Percentiles rank a stretch among this genome's conserved stretches.
These are phyloP conservation scores for Crocinoboletus sp. DNA, from an alignment of 1,284 basidiomycete genomes.

Conservation along the genomic window DNA sequence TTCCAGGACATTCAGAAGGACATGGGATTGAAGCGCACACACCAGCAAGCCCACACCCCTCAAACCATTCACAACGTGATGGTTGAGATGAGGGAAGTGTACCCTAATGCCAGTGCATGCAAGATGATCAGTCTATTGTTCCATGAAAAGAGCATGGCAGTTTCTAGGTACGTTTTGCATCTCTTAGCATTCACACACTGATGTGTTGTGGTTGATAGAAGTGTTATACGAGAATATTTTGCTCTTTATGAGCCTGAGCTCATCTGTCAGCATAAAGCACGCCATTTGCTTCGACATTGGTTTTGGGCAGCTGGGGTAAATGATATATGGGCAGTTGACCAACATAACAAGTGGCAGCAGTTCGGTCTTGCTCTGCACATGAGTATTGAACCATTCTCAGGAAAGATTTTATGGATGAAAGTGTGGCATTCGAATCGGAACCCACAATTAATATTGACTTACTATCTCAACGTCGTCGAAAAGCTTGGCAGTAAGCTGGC, in stretches of 20 bases:
- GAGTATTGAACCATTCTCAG: background rate
- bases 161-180: too few relatives aligned
- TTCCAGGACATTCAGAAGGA: too few relatives aligned
- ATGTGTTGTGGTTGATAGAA: too few relatives aligned
- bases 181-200: too few relatives aligned
- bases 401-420: background rate
- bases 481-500: background rate
- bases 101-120: too few relatives aligned
- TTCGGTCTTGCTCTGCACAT: background rate
- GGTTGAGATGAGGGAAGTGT: too few relatives aligned
- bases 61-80: too few relatives aligned
- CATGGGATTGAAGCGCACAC: too few relatives aligned
- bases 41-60: too few relatives aligned
- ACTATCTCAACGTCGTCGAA: background rate
- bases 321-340: background rate
- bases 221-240: too few relatives aligned
- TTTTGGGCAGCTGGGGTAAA: background rate
- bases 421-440: background rate
- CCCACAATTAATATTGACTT: background rate
- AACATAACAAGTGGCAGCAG: background rate
- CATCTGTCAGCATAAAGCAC: background rate
- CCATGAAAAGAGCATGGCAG: too few relatives aligned
- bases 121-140: too few relatives aligned
- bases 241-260: background rate
- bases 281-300: accelerated